Conservation (phyloP, 805 yeast species). For the Kluyveromyces lactis region DNA sequence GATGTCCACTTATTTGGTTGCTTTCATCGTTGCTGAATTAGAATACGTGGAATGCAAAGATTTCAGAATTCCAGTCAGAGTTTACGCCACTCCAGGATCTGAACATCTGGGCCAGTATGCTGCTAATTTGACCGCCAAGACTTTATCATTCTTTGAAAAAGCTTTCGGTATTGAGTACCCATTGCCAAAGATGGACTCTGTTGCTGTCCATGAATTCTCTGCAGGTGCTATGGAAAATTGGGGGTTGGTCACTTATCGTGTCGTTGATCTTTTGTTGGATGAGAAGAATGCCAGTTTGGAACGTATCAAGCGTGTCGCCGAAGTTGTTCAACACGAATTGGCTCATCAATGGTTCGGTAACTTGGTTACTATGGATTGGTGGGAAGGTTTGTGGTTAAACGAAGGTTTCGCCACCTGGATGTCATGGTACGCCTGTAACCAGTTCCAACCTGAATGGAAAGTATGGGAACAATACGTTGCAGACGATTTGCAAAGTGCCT, state of each 20-base stretch:
- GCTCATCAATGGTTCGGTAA: conserved; percentile 93
- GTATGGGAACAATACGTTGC: conserved; percentile 80
- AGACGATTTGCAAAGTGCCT: conserved; percentile 67
- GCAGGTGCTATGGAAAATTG: conserved; percentile 91
- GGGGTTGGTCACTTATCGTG: conserved; percentile 73
- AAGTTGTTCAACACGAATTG: conserved; percentile 80
- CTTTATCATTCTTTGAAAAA: conserved; percentile 63
- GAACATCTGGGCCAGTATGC: conserved; percentile 65
- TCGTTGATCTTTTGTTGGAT: conserved; percentile 65
- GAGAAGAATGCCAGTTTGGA: conserved; percentile 57
- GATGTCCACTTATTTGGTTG: conserved; percentile 81
- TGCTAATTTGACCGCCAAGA: conserved; percentile 66
- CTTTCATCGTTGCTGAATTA: conserved; percentile 76
- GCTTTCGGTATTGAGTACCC: conserved; percentile 71
- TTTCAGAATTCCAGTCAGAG: conserved; percentile 69
- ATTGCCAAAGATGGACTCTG: conserved; percentile 73
- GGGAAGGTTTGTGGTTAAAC: conserved; percentile 86
- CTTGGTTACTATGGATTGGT: conserved; percentile 85
- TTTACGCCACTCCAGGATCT: conserved; percentile 72
- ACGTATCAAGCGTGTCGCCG: conserved; percentile 69
- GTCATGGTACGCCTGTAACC: conserved; percentile 78
- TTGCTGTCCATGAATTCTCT: conserved; percentile 74
- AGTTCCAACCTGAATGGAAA: conserved; percentile 75
- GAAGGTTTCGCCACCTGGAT: conserved; percentile 90
- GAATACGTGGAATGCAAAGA: conserved; percentile 59